Percentiles rank a stretch among this genome's conserved stretches.
Conservation (phyloP, 2,329 filamentous ascomycete genomes). For the Calycina marina region DNA sequence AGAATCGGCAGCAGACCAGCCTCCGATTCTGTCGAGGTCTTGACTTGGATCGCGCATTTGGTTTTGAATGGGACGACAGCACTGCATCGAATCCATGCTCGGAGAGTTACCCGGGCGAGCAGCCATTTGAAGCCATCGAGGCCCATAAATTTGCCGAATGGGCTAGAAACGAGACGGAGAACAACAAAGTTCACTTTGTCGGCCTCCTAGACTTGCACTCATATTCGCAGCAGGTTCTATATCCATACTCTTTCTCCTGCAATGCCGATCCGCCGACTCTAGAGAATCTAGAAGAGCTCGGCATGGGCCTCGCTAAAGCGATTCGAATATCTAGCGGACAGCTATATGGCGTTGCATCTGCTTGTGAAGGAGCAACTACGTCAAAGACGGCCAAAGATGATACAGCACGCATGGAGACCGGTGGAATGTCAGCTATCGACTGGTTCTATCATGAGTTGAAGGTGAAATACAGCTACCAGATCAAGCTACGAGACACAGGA, state of each 20-base stretch:
- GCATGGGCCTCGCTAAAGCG: slow-evolving; percentile 73
- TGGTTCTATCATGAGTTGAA: slow-evolving; percentile 86
- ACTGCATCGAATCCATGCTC: slow-evolving; percentile 69
- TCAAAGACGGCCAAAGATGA: slow-evolving; percentile 20
- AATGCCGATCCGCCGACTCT: slow-evolving; percentile 62
- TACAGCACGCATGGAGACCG: slow-evolving; percentile 46
- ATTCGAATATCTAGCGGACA: slow-evolving; percentile 71
- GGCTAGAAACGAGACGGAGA: slow-evolving; percentile 63
- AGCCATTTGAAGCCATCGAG: slow-evolving; percentile 73
- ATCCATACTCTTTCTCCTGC: slow-evolving; percentile 84
- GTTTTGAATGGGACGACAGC: slow-evolving; percentile 67
- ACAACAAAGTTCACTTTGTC: slow-evolving; percentile 62
- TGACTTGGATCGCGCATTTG: slow-evolving; percentile 79
- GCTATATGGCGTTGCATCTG: slow-evolving; percentile 62
- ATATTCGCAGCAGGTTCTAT: slow-evolving; percentile 89
- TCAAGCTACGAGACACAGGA: slow-evolving; percentile 85
- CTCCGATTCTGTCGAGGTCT: slow-evolving; percentile 74
- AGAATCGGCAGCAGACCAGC: slow-evolving; percentile 74
- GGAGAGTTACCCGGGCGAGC: slow-evolving; percentile 73
- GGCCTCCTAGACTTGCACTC: slow-evolving; percentile 83
- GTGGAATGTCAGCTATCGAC: slow-evolving; percentile 78
- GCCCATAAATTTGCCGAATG: slow-evolving; percentile 62
- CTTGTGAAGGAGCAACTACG: slow-evolving; percentile 65
- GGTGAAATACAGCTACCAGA: slow-evolving; percentile 79
- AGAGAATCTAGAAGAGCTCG: slow-evolving; percentile 86